Conservation (phyloP, 78 protist genomes). For the Tieghemostelium lacteum region DNA sequence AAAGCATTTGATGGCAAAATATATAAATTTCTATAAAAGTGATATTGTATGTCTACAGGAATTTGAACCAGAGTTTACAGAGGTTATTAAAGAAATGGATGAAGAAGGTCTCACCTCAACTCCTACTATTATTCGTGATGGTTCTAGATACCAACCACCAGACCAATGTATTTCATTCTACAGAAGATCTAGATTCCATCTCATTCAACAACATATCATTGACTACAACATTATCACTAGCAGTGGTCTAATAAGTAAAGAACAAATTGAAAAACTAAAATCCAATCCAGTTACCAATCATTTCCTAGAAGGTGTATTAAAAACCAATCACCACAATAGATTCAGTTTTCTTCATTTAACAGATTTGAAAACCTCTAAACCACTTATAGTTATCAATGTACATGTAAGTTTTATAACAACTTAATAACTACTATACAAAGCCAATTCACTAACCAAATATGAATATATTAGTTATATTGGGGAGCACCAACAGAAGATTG, state of each 20-base stretch:
- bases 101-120: conserved; percentile 26
- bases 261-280: too few species aligned
- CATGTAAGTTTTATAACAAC: conserved; percentile 5
- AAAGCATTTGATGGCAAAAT: background rate
- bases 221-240: background rate
- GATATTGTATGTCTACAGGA: conserved; percentile 37
- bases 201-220: conserved; percentile 7
- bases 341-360: background rate
- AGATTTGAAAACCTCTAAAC: background rate
- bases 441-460: background rate
- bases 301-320: background rate
- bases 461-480: conserved; percentile 23
- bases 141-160: too few species aligned
- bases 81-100: background rate
- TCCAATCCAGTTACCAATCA: background rate
- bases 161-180: background rate
- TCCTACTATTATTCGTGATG: too few species aligned
- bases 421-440: background rate
- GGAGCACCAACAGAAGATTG: conserved; percentile 10
- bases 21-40: background rate
- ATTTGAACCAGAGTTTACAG: background rate
- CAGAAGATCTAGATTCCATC: background rate
- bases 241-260: background rate
- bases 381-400: background rate
- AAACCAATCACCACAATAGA: conserved; percentile 8